Evolutionary conservation across 441 rosid genomes (phyloP), one percentile per base, ranked within the genome.

Genomic region (Arabidopsis lyrata): DNA sequence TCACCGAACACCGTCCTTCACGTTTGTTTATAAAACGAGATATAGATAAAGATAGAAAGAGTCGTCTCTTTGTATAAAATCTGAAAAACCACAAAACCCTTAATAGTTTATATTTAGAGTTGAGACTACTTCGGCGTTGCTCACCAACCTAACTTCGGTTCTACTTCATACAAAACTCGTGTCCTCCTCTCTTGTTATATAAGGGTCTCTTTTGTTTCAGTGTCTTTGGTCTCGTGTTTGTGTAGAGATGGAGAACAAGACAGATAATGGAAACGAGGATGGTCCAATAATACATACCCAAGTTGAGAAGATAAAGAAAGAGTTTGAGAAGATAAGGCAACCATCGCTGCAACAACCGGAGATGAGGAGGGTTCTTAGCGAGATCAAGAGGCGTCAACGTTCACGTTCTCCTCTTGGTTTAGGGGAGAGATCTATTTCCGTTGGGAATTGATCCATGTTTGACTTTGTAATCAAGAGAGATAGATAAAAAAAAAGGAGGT

Each of bases 361-460:
- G 80, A 77, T 83, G 83, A 78, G 83, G 48, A 68, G 83, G 44
- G 77, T 82, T 35, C 80, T 82, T 36, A 35, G 74, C 36, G 75
- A 80, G 58, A 56, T 83, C 71, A 73, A 29, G 53, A 72, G 77
- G 34, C 74, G 86, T 62, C 88, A 85, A 70, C 86, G 84, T 22
- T 81, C 87, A 1, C 84, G 82, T 27, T 88, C 93, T 6, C 93
- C 93, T 0, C 85, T 88, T 4, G 90, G 93, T 3, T 73, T 84
- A 60, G 82, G 86, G 1, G 82, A 86, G 41, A 79, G 77, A 63
- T 80, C 84, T 31, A 86, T 86, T 64, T 67, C 87, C 16, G 86
- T 86, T 16, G 83, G 83, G 2, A 71, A 81, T 24, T 83, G 35
- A 62, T 63, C 50, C 32, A 62, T 69, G 1, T 16, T 59, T 52